Evolutionary conservation across 2,329 filamentous ascomycete species (phyloP), one percentile per base, ranked within the genome.

Genomic region (Leptographium radiaticola): DNA sequence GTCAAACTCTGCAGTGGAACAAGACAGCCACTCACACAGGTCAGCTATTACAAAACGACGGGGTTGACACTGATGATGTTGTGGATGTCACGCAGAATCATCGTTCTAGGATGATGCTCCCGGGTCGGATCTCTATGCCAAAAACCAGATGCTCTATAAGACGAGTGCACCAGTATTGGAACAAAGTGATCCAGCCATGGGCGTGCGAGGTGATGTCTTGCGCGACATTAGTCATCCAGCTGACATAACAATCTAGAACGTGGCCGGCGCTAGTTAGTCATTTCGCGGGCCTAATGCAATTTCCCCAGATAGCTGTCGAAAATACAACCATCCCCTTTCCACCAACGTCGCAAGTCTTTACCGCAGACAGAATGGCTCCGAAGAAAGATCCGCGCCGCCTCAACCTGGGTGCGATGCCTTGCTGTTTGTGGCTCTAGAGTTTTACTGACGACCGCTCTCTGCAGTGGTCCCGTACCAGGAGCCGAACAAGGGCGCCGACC

Each of bases 381-480:
- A 49, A 59, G 47, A 59, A 59, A 45, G 58, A 59, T 20, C 31
- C 51, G 11, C 58, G 58, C 49, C 56, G 58, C 52, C 16, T 59
- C 10, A 58, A 59, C 48, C 51, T 59, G 58, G 55, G 58, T 59
- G 53, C 15, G 56, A 12, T 4, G 20, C 11, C 13, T 9, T 34
- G 4, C 31, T 31, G 13, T 7, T 6, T 31, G 12, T n/a, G 33
- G 5, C 25, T 25, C 25, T 12, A 18, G 16, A 33, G 10, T 18
- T 25, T n/a, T 49, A 51, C 64, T 66, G 38, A 53, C 44, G 39
- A 51, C 36, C 36, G 6, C 40, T 11, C 6, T 18, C 51, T 42
- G 34, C 66, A 96, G 90, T 90, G 66, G 87, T 96, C 62, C 90
- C 90, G 57, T 96, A 93, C 69, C 81, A 88, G 69, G 85, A 86